These are phyloP conservation scores for Ophidiomyces ophidiicola DNA, from an alignment of 2,329 filamentous ascomycete species.

Conservation along the genomic window DNA sequence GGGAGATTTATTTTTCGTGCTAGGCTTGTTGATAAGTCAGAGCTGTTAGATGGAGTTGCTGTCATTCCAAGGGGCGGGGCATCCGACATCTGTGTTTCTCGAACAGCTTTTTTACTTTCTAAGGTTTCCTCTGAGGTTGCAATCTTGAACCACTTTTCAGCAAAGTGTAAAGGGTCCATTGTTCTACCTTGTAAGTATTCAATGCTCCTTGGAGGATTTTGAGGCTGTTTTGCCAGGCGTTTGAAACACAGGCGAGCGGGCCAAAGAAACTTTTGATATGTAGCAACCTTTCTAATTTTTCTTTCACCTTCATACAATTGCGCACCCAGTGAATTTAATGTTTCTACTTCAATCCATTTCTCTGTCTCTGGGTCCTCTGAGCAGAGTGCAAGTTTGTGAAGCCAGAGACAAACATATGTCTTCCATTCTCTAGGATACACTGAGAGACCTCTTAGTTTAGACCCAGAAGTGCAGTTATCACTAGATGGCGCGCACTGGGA, in stretches of 20 bases:
- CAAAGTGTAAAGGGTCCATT: slow-evolving; percentile 33
- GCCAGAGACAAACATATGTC: slow-evolving; percentile 26
- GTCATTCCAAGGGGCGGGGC: slow-evolving; percentile 20
- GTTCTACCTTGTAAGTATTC: slow-evolving; percentile 15
- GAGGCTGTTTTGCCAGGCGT: slow-evolving; percentile 20
- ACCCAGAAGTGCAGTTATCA: neutral
- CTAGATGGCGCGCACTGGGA: neutral
- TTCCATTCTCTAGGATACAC: slow-evolving; percentile 26
- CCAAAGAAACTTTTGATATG: slow-evolving; percentile 35
- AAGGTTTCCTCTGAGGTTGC: slow-evolving; percentile 18
- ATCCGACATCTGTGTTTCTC: slow-evolving; percentile 13
- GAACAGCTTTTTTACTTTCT: slow-evolving; percentile 10
- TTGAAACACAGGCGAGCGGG: slow-evolving; percentile 34
- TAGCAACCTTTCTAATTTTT: slow-evolving; percentile 21
- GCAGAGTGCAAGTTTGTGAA: slow-evolving; percentile 27
- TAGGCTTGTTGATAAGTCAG: slow-evolving; percentile 28
- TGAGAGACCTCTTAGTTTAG: neutral
- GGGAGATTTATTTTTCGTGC: slow-evolving; percentile 29
- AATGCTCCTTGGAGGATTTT: slow-evolving; percentile 16
- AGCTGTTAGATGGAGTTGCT: slow-evolving; percentile 19
- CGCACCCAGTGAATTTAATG: slow-evolving; percentile 19
- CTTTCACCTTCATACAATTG: slow-evolving; percentile 15
- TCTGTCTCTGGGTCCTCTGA: slow-evolving; percentile 23
- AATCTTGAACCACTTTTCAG: slow-evolving; percentile 30
- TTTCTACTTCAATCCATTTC: slow-evolving; percentile 32